phyloP scores from a whole-genome alignment of 2,329 filamentous ascomycete genomes.

The Thermoascus crustaceus region DNA sequence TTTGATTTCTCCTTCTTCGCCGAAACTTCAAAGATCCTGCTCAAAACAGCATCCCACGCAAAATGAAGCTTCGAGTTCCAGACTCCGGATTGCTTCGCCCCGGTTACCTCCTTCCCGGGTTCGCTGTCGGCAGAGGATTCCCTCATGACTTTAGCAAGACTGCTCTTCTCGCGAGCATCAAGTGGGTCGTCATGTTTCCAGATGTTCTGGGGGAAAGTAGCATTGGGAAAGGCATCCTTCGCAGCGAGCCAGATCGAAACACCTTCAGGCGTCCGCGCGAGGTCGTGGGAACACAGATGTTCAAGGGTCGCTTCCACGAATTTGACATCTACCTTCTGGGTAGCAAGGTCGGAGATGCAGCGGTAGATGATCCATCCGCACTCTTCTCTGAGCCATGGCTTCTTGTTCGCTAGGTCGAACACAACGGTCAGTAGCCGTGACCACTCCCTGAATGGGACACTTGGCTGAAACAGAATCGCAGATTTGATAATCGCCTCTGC shows the following conservation, averaged over 20 bases:
- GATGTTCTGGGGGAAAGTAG: conserved; percentile 58
- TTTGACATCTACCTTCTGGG: conserved; percentile 31
- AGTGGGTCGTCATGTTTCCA: conserved; percentile 71
- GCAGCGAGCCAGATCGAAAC: conserved; percentile 79
- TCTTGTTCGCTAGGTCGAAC: conserved; percentile 66
- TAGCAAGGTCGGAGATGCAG: conserved; percentile 50
- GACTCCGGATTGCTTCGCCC: conserved; percentile 49
- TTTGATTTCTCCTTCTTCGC: conserved; percentile 21
- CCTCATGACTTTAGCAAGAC: conserved; percentile 69
- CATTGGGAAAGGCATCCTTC: conserved; percentile 53
- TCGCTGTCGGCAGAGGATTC: conserved; percentile 43
- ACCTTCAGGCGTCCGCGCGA: conserved; percentile 77
- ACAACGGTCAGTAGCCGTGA: conserved; percentile 62
- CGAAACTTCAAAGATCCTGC: conserved; percentile 25
- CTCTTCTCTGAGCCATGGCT: conserved; percentile 82
- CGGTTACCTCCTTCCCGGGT: conserved; percentile 20
- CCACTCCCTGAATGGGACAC: conserved; percentile 44
- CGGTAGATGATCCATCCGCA: conserved; percentile 76
- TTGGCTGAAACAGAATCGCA: conserved; percentile 55
- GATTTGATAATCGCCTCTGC: conserved; percentile 79
- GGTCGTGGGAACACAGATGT: conserved; percentile 53
- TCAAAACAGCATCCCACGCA: conserved; percentile 75
- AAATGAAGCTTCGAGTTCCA: conserved; percentile 79
- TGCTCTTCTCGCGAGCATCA: conserved; percentile 56
- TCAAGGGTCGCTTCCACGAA: conserved; percentile 56